phyloP scores from a whole-genome alignment of 495 filamentous ascomycete genomes.

The Rhypophila decipiens region DNA sequence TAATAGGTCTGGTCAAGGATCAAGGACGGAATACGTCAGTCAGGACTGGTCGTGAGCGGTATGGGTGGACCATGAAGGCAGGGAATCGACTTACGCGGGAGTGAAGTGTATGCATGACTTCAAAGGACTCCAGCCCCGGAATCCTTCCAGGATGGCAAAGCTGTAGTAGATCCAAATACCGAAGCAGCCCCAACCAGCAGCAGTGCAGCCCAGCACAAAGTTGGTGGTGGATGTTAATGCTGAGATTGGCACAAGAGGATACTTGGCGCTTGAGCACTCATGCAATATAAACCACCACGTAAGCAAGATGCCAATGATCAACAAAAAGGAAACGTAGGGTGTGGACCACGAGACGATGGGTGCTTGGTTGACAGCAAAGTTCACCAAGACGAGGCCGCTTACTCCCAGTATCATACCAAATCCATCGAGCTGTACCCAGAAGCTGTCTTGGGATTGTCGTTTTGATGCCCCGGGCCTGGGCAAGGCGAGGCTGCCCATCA shows the following conservation, averaged over 20 bases:
- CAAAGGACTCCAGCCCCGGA: constrained; percentile 42
- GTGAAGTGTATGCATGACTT: constrained; percentile 31
- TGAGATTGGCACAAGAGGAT: constrained; percentile 49
- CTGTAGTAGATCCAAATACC: constrained; percentile 55
- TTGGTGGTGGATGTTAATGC: constrained; percentile 42
- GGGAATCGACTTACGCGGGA: constrained; percentile 34
- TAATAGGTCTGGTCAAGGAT: constrained; percentile 24
- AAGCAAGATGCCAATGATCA: constrained; percentile 49
- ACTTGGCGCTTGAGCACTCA: constrained; percentile 30
- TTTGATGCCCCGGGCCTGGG: constrained; percentile 31
- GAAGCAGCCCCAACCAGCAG: constrained; percentile 54
- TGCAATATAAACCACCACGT: constrained; percentile 45
- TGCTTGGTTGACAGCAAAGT: constrained; percentile 57
- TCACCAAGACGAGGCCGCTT: constrained; percentile 48
- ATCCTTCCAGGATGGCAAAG: constrained; percentile 44
- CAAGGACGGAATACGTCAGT: background rate
- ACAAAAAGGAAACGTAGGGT: constrained; percentile 43
- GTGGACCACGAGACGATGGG: constrained; percentile 51
- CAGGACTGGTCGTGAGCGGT: background rate
- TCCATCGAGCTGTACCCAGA: constrained; percentile 41
- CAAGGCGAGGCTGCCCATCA: constrained; percentile 37
- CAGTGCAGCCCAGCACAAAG: constrained; percentile 49
- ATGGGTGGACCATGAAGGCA: background rate
- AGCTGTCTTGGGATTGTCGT: constrained; percentile 10
- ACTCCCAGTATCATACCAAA: constrained; percentile 46